These are phyloP conservation scores for Triticum timopheevii DNA, from an alignment of 176 grass and related monocot genomes.

Conservation along the genomic window DNA sequence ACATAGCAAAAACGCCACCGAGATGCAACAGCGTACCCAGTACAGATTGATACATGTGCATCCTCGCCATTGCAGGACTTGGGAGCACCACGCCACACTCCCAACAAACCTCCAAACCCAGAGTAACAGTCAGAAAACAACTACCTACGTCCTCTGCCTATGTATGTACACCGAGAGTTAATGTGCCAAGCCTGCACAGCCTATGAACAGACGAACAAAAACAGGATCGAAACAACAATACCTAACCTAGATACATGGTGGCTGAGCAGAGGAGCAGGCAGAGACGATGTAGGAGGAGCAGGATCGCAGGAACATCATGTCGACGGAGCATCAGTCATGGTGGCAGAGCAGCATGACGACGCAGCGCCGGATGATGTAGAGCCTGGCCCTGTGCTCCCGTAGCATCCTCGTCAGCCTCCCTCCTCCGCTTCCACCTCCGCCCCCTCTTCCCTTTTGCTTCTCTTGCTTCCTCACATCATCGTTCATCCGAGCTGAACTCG, in stretches of 20 bases:
- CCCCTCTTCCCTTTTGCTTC: slow-evolving; percentile 25
- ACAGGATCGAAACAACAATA: neutral
- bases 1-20: slow-evolving; percentile 5
- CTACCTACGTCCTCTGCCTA: neutral
- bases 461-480: slow-evolving; percentile 42
- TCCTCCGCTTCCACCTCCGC: neutral
- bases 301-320: neutral
- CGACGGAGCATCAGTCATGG: slow-evolving; percentile 39
- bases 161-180: neutral
- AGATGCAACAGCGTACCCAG: neutral
- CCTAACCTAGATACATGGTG: neutral
- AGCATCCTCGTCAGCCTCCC: slow-evolving; percentile 11
- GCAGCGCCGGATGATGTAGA: slow-evolving; percentile 62
- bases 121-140: slow-evolving; percentile 21
- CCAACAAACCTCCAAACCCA: neutral
- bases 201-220: slow-evolving; percentile 19
- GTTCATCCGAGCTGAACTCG: slow-evolving; percentile 31
- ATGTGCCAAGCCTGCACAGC: neutral
- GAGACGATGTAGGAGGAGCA: neutral
- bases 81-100: slow-evolving; percentile 24
- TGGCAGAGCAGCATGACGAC: slow-evolving; percentile 73
- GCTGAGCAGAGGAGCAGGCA: neutral
- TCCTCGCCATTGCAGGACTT: slow-evolving; percentile 54
- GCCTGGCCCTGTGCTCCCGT: slow-evolving; percentile 43
- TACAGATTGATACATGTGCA: slow-evolving; percentile 23